Base-by-base conservation (phyloP, 140 eudicot species). In the Bidens hawaiensis region DNA sequence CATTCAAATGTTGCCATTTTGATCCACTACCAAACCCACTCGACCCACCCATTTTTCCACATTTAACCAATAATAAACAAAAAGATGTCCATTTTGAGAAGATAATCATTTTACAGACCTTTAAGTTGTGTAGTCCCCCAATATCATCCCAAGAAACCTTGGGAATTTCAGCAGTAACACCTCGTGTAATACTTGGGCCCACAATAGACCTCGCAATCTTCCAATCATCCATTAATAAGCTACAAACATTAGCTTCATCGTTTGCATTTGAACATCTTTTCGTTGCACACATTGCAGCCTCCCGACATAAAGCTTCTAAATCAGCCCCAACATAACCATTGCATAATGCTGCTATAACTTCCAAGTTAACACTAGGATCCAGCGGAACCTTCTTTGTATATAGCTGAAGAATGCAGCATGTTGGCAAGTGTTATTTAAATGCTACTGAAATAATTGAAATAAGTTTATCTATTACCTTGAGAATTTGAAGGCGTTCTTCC, bases 321-420 rank as follows among this genome's bases (percentile, higher is more conserved):
- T 91, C 99, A 63, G 96, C 99, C 45, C 99, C 99, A 23, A 88
- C 96, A 72, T 84, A 91, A 23, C 99, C 99, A 72, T 91, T 87
- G 69, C 96, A 91, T 36, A 80, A 74, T 65, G 83, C 67, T 74
- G 99, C 99, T 67, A 91, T 52, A 41, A 69, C 81, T 66, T 62
- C 74, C 74, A 91, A 75, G 79, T 91, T 76, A 59, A 88, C 87
- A 61, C 47, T 73, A 4, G 87, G 79, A 82, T 88, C 95, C 78
- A 88, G 51, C 0, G 85, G 87, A 59, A 91, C 89, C 66, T 81
- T 81, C 79, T 70, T 74, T 42, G 99, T 68, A 56, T 91, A 91
- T 38, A 91, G 87, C 96, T 91, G 95, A 69, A 43, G 62, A 21
- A 38, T 23, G 65, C 82, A 31, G 34, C 50, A 15, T 60, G n/a